These are phyloP conservation scores for Diaporthe sp. DNA, from an alignment of 2,329 filamentous ascomycete species.

Conservation along the genomic window DNA sequence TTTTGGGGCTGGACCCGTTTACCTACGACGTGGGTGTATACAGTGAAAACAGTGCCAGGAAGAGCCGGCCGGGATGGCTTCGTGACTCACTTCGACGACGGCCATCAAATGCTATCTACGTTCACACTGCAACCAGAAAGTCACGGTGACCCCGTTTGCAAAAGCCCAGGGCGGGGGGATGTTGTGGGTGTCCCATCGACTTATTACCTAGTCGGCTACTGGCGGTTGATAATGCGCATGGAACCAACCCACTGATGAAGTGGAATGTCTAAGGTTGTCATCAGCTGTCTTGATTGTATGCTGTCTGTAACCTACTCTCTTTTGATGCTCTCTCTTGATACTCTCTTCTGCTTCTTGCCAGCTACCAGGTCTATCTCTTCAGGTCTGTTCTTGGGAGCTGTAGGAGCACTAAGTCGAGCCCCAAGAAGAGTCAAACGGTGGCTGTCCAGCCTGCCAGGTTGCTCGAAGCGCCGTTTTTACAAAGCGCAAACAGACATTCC, in stretches of 20 bases:
- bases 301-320: background rate
- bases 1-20: background rate
- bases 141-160: background rate
- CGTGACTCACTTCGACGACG: background rate
- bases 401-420: background rate
- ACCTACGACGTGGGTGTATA: background rate
- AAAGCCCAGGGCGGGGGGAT: background rate
- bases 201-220: background rate
- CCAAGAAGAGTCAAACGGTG: background rate
- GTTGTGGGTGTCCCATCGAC: background rate
- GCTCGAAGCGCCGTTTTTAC: background rate
- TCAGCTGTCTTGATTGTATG: background rate
- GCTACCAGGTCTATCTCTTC: background rate
- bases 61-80: background rate
- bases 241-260: background rate
- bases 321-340: background rate
- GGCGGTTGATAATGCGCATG: background rate
- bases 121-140: background rate
- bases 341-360: background rate
- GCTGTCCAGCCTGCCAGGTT: background rate
- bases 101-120: background rate
- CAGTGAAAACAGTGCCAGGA: background rate
- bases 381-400: background rate
- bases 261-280: background rate
- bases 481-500: background rate